phyloP scores from a whole-genome alignment of 805 yeast genomes.

The Tetrapisispora taiwanensis region DNA sequence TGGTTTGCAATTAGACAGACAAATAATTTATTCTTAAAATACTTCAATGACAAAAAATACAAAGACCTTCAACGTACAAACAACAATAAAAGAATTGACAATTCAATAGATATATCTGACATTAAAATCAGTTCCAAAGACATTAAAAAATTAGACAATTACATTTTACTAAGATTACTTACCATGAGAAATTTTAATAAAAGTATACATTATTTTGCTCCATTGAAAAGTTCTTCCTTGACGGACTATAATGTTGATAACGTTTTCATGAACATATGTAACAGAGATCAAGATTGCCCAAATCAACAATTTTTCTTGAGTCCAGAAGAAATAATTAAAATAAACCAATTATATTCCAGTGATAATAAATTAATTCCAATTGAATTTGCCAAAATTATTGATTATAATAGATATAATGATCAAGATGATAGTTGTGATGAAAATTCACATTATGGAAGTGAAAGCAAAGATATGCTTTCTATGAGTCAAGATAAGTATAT shows the following conservation, averaged over 20 bases:
- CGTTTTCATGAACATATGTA: conserved; percentile 1
- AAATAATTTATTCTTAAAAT: not conserved
- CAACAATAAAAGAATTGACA: not conserved
- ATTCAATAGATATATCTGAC: not conserved
- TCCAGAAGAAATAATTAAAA: conserved; percentile 1
- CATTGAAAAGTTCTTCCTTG: not conserved
- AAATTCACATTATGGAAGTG: not conserved
- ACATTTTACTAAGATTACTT: not conserved
- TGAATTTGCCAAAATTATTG: not conserved
- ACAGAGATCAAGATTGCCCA: not conserved
- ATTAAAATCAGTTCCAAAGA: not conserved
- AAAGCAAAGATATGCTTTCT: not conserved
- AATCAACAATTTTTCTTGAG: not conserved
- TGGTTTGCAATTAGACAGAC: conserved; percentile 59
- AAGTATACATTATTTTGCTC: conserved; percentile 1
- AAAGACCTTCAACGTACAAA: not conserved
- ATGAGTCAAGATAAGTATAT: not conserved
- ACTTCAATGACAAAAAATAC: not conserved
- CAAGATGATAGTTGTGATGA: not conserved
- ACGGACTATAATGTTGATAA: conserved; percentile 1
- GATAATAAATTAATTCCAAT: not conserved
- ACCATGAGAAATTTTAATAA: conserved; percentile 1
- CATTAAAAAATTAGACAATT: conserved; percentile 1
- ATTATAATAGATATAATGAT: not conserved
- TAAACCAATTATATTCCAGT: not conserved